Conservation (phyloP, 2,329 filamentous ascomycete genomes). For the Pestalotiopsis sp. region DNA sequence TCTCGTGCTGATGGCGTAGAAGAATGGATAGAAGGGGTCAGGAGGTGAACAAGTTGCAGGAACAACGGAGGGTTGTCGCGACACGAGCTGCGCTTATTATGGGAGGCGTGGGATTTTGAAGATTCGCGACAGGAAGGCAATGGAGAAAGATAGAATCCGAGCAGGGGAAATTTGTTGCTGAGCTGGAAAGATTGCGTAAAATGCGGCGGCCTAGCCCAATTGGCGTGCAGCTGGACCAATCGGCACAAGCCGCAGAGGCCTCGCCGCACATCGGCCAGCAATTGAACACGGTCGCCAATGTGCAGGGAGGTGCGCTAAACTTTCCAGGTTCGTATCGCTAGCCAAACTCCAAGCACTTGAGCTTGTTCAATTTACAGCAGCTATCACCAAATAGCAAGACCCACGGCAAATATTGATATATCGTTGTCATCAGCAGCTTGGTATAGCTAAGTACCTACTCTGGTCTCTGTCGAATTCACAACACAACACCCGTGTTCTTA, state of each 20-base stretch:
- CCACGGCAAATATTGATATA: no score
- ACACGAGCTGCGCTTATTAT: slow-evolving; percentile 5
- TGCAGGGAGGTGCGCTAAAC: background rate
- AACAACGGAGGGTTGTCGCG: slow-evolving; percentile 14
- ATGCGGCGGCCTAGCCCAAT: background rate
- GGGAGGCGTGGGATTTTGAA: background rate
- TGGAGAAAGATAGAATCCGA: slow-evolving; percentile 22
- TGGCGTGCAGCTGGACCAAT: background rate
- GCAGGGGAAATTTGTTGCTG: slow-evolving; percentile 6
- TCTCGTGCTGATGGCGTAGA: slow-evolving; percentile 9
- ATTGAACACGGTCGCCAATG: background rate
- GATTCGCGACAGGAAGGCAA: slow-evolving; percentile 20
- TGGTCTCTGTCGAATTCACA: no score
- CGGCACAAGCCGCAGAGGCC: background rate
- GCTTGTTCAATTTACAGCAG: no score
- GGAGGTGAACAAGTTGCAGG: slow-evolving; percentile 9
- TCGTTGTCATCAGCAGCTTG: no score
- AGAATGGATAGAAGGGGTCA: background rate
- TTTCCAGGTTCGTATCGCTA: no score
- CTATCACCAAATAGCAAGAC: no score
- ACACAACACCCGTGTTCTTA: no score
- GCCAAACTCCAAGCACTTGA: no score
- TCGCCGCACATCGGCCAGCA: background rate
- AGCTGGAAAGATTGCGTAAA: slow-evolving; percentile 11
- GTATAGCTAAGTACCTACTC: no score